These are phyloP conservation scores for Marasmius tenuissimus DNA, from an alignment of 1,284 basidiomycete species.

Conservation along the genomic window DNA sequence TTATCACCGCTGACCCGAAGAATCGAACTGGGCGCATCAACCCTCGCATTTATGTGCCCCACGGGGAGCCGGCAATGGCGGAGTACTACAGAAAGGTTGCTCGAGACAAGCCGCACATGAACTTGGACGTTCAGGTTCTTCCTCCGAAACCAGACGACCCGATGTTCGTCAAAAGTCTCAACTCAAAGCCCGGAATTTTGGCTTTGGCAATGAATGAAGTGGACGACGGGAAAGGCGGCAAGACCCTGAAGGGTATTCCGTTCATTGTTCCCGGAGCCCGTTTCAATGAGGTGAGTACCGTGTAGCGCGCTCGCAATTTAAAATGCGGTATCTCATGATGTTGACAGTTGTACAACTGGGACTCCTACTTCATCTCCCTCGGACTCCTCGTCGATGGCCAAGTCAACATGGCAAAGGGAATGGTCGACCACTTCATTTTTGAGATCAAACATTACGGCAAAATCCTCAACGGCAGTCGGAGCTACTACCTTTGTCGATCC, in stretches of 20 bases:
- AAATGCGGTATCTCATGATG: background rate
- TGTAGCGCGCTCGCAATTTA: conserved; percentile 16
- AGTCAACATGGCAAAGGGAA: conserved; percentile 91
- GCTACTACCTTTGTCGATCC: conserved; percentile 92
- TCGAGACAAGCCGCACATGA: conserved; percentile 84
- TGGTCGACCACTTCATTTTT: conserved; percentile 99
- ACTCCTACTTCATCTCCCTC: conserved; percentile 92
- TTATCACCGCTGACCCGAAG: conserved; percentile 96
- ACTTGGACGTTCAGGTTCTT: conserved; percentile 87
- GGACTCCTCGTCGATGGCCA: conserved; percentile 95
- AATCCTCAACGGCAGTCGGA: conserved; percentile 76
- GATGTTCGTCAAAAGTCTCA: conserved; percentile 88
- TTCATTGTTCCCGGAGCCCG: conserved; percentile 97
- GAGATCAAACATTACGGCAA: conserved; percentile 98
- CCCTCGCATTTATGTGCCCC: conserved; percentile 93
- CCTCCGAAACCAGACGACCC: conserved; percentile 87
- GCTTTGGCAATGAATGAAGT: conserved; percentile 95
- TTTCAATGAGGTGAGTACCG: conserved; percentile 88
- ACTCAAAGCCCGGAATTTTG: conserved; percentile 90
- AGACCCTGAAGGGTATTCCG: conserved; percentile 88
- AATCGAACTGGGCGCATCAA: conserved; percentile 85
- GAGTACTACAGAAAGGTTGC: conserved; percentile 89
- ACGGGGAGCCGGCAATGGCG: conserved; percentile 90
- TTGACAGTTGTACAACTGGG: conserved; percentile 83
- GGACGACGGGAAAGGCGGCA: conserved; percentile 76